A percentile compares a stretch with the other conserved stretches of the same genome.
phyloP scores from a whole-genome alignment of 352 stramenopile genomes.

The Phytophthora pistaciae region DNA sequence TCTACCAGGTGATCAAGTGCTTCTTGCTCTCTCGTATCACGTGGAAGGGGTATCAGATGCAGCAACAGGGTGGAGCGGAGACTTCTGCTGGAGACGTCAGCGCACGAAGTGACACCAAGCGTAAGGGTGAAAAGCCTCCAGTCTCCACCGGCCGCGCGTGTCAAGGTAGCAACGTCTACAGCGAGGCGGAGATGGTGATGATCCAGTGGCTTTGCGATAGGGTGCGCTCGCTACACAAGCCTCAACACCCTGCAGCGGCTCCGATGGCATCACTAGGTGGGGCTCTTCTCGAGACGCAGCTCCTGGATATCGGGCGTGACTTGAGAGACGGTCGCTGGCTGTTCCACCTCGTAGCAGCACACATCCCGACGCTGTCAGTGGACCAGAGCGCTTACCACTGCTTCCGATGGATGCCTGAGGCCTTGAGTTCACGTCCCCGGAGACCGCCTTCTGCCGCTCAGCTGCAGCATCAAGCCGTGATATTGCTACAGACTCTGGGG shows the following conservation, averaged over 20 bases:
- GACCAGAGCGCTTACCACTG: slow-evolving; percentile 73
- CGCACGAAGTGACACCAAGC: slow-evolving; percentile 19
- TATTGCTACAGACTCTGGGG: slow-evolving; percentile 68
- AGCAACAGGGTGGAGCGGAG: slow-evolving; percentile 24
- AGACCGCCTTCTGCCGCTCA: slow-evolving; percentile 37
- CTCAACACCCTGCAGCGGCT: slow-evolving; percentile 1
- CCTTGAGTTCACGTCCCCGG: slow-evolving; percentile 31
- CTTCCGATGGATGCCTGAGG: slow-evolving; percentile 53
- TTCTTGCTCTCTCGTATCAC: slow-evolving; percentile 94
- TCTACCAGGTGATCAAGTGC: slow-evolving; percentile 94
- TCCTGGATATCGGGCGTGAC: slow-evolving; percentile 72
- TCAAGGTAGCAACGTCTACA: slow-evolving; percentile 93
- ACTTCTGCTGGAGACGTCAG: slow-evolving; percentile 5
- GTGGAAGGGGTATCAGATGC: slow-evolving; percentile 75
- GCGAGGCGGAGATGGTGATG: slow-evolving; percentile 91
- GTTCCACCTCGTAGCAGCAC: slow-evolving; percentile 87
- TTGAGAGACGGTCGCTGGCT: slow-evolving; percentile 82
- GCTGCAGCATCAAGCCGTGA: slow-evolving; percentile 61
- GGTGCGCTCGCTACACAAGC: slow-evolving; percentile 36
- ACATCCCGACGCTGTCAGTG: slow-evolving; percentile 86
- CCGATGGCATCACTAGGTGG: slow-evolving; percentile 8
- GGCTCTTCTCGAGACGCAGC: slow-evolving; percentile 23
- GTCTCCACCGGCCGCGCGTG: slow-evolving; percentile 31
- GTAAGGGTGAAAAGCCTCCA: slow-evolving; percentile 20
- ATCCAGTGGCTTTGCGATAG: slow-evolving; percentile 92